Base-by-base conservation (phyloP, 805 yeast genomes). In the Yamadazyma kitorensis region DNA sequence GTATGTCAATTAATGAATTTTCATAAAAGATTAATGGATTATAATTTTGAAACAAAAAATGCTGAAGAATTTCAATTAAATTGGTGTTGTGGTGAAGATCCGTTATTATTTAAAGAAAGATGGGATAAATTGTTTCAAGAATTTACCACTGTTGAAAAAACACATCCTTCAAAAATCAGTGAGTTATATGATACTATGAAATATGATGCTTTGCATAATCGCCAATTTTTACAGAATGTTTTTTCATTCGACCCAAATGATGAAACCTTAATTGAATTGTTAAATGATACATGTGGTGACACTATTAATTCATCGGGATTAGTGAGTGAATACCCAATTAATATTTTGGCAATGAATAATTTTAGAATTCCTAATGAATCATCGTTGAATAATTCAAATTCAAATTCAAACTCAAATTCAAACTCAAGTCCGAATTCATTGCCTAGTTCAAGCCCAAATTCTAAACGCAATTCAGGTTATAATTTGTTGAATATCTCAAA, bases 21-120 rank as follows among this genome's bases (percentile, higher is more conserved):
- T 60, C 97, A 93, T 56, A 80, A 80, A 24, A 75, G 72, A 47
- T 78, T 93, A 33, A 80, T 93, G 94, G 82, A 80, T 36, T 75
- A 81, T 59, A 89, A 89, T 53, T 87, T 82, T 49, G 72, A 69
- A 25, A 67, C 77, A 32, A 76, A 78, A 41, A 79, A 86, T 48
- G 85, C 84, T 14, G 66, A 72, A 19, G 58, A 61, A 4, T 78
- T 88, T 64, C 96, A 87, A 57, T 59, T 72, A 9, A 70, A 78
- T 33, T 93, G 99, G 99, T 93, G 99, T 54, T 89, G 98, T 60
- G 89, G 88, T 14, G 99, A 93, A 57, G 97, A 93, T 55, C 88
- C 98, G 4, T 65, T 73, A 40, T 62, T 93, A 40, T 91, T 93
- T 64, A 81, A 80, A 44, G 99, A 93, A 62, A 74, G 99, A 52